Base-by-base conservation (phyloP, 768 basidiomycete genomes). In the Lentinula raphanica region DNA sequence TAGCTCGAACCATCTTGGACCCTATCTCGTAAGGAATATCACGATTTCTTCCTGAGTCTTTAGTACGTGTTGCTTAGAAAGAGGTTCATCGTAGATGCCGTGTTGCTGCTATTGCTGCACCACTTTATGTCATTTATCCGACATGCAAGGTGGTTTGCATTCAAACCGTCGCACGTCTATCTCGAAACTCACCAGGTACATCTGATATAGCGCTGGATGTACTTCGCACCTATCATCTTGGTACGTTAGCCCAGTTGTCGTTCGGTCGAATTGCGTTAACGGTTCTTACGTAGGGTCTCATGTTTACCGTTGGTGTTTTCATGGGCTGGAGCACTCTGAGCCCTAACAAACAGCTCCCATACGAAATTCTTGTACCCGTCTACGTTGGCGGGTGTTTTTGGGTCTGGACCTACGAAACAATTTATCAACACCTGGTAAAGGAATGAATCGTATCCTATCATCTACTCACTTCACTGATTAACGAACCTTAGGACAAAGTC, bases 401-500 rank as follows among this genome's bases (percentile, higher is more conserved):
- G 69, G 70, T 68, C 5, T 63, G 69, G 54, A 66, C 67, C 21
- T 72, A 71, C 44, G 69, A 72, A 59, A 71, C 69, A 4, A 66
- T 72, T 0, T 72, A 72, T 54, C 69, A 72, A 48, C 67, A 71
- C 60, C 67, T 69, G 61, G 71, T 70, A 59, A 40, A 31, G 0
- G 12, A 36, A 13, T 31, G 54, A 45, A 49, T 17, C 15, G 40
- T 48, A 19, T 17, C 15, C 36, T 48, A 19, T 39, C 25, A 17
- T 8, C 40, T 31, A 12, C 40, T 32, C 25, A 31, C 19, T 1
- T 31, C 44, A 38, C 27, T 31, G 44, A 25, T 19, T 5, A 49
- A 54, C 55, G 32, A 17, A 7, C 28, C 8, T 63, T 70, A 85
- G 78, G 85, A 86, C 69, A 82, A 82, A 63, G 62, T 70, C 25